Conservation (phyloP, 2,329 filamentous ascomycete genomes). For the Boeremia lycopersici region DNA sequence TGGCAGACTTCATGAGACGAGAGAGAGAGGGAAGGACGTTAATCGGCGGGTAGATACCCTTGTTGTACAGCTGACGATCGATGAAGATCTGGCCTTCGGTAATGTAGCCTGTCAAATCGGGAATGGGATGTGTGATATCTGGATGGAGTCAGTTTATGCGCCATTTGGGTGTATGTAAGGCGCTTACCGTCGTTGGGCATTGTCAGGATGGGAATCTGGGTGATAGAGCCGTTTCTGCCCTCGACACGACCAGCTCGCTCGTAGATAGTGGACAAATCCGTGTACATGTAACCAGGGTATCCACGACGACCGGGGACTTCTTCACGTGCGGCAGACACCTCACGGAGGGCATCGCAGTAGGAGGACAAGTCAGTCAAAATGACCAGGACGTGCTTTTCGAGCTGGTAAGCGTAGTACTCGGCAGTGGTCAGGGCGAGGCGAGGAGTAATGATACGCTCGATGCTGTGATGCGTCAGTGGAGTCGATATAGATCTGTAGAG, state of each 20-base stretch:
- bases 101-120: slow-evolving; percentile 98
- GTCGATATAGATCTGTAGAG: slow-evolving; percentile 1
- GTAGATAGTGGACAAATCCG: slow-evolving; percentile 99
- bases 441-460: slow-evolving; percentile 99
- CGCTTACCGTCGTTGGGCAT: slow-evolving; percentile 92
- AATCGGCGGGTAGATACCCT: slow-evolving; percentile 97
- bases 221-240: slow-evolving; percentile 97
- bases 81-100: slow-evolving; percentile 99
- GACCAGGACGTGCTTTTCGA: slow-evolving; percentile 99
- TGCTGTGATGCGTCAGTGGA: slow-evolving; percentile 60
- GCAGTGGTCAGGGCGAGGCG: slow-evolving; percentile 97
- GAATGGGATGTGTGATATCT: slow-evolving; percentile 98
- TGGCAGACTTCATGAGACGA: slow-evolving; percentile 99
- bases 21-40: slow-evolving; percentile 98
- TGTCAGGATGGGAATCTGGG: slow-evolving; percentile 97
- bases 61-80: slow-evolving; percentile 91
- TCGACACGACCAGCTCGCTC: slow-evolving; percentile 97
- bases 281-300: slow-evolving; percentile 99
- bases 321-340: slow-evolving; percentile 96
- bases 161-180: neutral
- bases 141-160: slow-evolving; percentile 20
- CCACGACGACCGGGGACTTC: slow-evolving; percentile 99
- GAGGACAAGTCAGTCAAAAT: slow-evolving; percentile 97
- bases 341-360: slow-evolving; percentile 98
- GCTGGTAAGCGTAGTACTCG: slow-evolving; percentile 99